Conservation (phyloP, 306 rosid species). For the Prosopis cineraria region DNA sequence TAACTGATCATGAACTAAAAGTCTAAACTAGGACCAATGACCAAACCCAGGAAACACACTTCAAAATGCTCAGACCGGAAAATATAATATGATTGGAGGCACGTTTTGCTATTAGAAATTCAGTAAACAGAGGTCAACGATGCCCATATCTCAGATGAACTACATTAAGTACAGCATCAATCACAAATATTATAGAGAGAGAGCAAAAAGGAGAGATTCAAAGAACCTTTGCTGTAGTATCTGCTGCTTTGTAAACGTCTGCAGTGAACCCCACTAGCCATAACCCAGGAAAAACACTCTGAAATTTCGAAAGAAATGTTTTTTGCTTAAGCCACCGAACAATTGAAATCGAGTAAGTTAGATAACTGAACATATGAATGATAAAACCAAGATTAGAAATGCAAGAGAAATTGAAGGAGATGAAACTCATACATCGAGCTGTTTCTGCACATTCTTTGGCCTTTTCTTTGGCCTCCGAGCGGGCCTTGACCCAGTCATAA, state of each 20-base stretch:
- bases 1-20: not conserved
- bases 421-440: slow-evolving; percentile 64
- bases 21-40: not conserved
- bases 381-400: not conserved
- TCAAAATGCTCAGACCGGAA: not conserved
- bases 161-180: not conserved
- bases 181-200: not conserved
- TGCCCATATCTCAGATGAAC: slow-evolving; percentile 41
- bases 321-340: slow-evolving; percentile 3
- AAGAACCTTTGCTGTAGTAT: slow-evolving; percentile 79
- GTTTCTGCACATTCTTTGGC: slow-evolving; percentile 88
- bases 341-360: not conserved
- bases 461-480: slow-evolving; percentile 84
- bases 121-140: not conserved
- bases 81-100: not conserved
- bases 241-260: slow-evolving; percentile 63
- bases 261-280: slow-evolving; percentile 88
- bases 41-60: not conserved
- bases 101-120: slow-evolving; percentile 14
- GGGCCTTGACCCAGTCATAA: slow-evolving; percentile 93
- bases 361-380: not conserved
- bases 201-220: not conserved
- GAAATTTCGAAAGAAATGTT: slow-evolving; percentile 25
- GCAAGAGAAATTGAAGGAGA: not conserved
- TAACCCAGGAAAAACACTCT: slow-evolving; percentile 83